These are phyloP conservation scores for Sporothrix brunneoviolacea DNA, from an alignment of 2,329 filamentous ascomycete genomes.

Conservation along the genomic window DNA sequence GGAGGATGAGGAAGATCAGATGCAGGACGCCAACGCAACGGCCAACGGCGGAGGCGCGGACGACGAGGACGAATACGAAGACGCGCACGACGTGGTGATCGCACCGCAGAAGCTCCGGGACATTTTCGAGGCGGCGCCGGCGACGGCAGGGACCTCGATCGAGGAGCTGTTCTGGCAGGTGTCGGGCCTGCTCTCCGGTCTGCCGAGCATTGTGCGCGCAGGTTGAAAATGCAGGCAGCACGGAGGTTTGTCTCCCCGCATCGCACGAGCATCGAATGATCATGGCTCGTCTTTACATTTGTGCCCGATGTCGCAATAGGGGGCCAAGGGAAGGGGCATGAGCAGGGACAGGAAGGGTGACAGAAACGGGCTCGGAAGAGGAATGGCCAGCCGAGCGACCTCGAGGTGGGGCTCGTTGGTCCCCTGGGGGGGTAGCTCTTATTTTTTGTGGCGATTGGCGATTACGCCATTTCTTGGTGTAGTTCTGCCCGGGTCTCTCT, in stretches of 20 bases:
- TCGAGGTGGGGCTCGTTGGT: not conserved
- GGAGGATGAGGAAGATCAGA: slow-evolving; percentile 26
- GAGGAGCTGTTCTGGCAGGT: slow-evolving; percentile 72
- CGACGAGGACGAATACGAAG: slow-evolving; percentile 27
- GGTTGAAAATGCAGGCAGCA: not conserved
- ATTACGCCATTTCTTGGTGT: slow-evolving; percentile 9
- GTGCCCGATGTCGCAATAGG: no score
- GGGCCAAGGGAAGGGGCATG: no score
- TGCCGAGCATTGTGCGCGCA: slow-evolving; percentile 12
- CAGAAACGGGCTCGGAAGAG: not conserved
- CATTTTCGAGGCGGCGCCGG: slow-evolving; percentile 63
- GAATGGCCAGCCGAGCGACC: slow-evolving; percentile 3
- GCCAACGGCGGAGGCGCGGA: slow-evolving; percentile 31
- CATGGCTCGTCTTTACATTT: no score
- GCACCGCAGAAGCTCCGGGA: slow-evolving; percentile 61
- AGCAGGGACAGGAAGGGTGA: not conserved
- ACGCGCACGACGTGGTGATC: slow-evolving; percentile 53
- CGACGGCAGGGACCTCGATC: slow-evolving; percentile 63
- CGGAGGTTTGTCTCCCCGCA: no score
- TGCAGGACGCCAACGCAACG: slow-evolving; percentile 38
- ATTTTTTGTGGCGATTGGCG: not conserved
- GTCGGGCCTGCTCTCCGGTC: slow-evolving; percentile 50
- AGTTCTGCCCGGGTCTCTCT: not conserved
- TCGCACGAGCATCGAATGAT: no score
- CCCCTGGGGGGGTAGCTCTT: not conserved